Evolutionary conservation across 1,284 basidiomycete species (phyloP), one percentile per base, ranked within the genome.

Genomic region (Stygiomarasmius scandens): DNA sequence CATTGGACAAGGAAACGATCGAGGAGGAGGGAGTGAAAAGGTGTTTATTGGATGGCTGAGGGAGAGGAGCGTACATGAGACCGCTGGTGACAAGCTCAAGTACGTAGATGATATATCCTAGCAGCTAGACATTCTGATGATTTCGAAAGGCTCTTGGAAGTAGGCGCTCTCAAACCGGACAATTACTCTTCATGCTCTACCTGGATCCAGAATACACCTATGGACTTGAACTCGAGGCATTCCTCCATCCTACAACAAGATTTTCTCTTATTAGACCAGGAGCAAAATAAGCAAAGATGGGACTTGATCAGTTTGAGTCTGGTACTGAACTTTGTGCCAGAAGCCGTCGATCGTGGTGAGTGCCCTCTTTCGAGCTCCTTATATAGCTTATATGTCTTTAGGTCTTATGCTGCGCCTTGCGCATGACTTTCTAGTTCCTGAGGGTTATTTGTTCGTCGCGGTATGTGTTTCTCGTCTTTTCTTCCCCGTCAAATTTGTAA

Each of bases 241-340:
- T 88, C 93, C 0, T 70, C 76, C 22, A 95, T 96, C 27, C 29
- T 75, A 8, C 86, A 95, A 68, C 92, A 94, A 69, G 92, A 96
- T 68, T 95, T 95, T 64, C 70, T 95, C 48, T 68, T 80, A 22
- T 77, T 92, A 73, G 77, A 85, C 59, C 67, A 72, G 57, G 68
- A 65, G 1, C 71, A 79, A 56, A 74, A 87, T 62, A 66, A 70
- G 1, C 74, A 71, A 55, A 77, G 76, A 63, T 95, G 92, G 86
- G 89, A 93, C 65, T 65, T 87, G 20, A 81, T 95, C 58, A 93
- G 91, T 68, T 81, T 94, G 27, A 94, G 92, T 66, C 74, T 96
- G 27, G 93, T 96, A 3, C 71, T 96, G 2, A 96, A 96, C 66
- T 96, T 95, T 68, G 91, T 93, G 0, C 87, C 90, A n/a, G 82